These are phyloP conservation scores for Houttuynia cordata DNA, from an alignment of 164 flowering plant species.

Conservation along the genomic window DNA sequence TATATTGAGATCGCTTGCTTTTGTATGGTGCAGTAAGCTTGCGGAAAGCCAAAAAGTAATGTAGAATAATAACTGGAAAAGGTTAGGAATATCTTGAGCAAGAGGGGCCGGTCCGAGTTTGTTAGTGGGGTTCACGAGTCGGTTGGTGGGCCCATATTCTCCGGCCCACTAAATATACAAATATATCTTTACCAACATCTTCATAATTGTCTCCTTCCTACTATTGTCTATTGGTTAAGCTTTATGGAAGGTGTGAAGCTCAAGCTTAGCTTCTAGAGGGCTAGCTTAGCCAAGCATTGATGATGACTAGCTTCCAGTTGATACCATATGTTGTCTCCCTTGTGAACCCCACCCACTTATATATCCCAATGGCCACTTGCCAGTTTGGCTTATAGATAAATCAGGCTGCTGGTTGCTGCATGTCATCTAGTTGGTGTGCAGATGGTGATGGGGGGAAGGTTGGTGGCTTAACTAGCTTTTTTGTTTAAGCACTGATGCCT, in stretches of 20 bases:
- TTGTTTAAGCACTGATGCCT: too few relatives aligned
- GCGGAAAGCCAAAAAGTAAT: not conserved
- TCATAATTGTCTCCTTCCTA: constrained; percentile 10
- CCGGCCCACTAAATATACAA: constrained; percentile 11
- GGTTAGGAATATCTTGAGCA: not conserved
- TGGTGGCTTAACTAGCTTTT: too few relatives aligned
- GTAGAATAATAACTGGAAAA: not conserved
- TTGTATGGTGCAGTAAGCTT: not conserved
- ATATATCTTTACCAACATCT: constrained; percentile 4
- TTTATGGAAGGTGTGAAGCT: constrained; percentile 2
- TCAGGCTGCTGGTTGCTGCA: too few relatives aligned
- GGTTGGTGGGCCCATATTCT: constrained; percentile 15
- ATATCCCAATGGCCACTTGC: too few relatives aligned
- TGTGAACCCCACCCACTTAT: too few relatives aligned
- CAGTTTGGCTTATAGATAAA: too few relatives aligned
- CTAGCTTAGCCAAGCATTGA: constrained; percentile 9
- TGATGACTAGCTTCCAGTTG: constrained; percentile 14
- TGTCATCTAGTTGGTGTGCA: too few relatives aligned
- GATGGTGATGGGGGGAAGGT: too few relatives aligned
- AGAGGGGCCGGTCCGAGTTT: not conserved
- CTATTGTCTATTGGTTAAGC: not conserved
- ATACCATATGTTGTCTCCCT: not conserved
- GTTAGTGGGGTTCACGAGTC: constrained; percentile 13
- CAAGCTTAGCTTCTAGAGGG: constrained; percentile 15
- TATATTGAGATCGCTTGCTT: constrained; percentile 3